Base-by-base conservation (phyloP, 2,329 filamentous ascomycete species). In the Gaeumannomyces tritici region DNA sequence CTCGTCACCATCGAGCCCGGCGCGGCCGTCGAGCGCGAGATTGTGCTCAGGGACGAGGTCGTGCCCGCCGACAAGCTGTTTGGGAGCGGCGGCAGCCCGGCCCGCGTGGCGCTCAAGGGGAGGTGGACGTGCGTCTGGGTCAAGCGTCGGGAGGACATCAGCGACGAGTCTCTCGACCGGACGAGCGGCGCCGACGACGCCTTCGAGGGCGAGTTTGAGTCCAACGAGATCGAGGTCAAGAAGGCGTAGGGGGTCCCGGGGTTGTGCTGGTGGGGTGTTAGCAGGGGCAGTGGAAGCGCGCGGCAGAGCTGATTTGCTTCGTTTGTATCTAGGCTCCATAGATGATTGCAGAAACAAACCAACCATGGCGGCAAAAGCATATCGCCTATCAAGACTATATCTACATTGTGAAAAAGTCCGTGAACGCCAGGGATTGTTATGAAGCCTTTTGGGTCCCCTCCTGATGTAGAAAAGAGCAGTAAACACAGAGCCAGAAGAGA, bases 1-100 rank as follows among this genome's bases (percentile, higher is more conserved):
- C 55, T 65, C 2, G 55, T 63, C 24, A 64, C 63, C 3, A 3
- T 65, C 4, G 57, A 28, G 2, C 57, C 64, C 0, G 64, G 63
- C 2, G 63, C 62, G 28, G 27, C 54, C 21, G 29, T 27, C 4
- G 60, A 61, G 60, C 33, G 51, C 21, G 51, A 61, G n/a, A 35
- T 61, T 15, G 21, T n/a, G 21, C 29, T 61, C 7, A 56, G 28
- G 29, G 27, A 42, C 8, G 47, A 21, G 4, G 33, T 35, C 11
- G 60, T 61, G 29, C 33, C 27, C n/a, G 54, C 26, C 24, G 60
- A 61, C 3, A 29, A 57, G 13, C 54, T 61, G 11, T 61, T 61
- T 57, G 60, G 28, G n/a, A n/a, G n/a, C 5, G 29, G 7, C 18
- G 55, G 35, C 2, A 31, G 24, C 5, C 24, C 29, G 18, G 47